Percentiles rank a stretch among this genome's conserved stretches.
phyloP scores from a whole-genome alignment of 345 rosid species.

The Cardamine occulta region DNA sequence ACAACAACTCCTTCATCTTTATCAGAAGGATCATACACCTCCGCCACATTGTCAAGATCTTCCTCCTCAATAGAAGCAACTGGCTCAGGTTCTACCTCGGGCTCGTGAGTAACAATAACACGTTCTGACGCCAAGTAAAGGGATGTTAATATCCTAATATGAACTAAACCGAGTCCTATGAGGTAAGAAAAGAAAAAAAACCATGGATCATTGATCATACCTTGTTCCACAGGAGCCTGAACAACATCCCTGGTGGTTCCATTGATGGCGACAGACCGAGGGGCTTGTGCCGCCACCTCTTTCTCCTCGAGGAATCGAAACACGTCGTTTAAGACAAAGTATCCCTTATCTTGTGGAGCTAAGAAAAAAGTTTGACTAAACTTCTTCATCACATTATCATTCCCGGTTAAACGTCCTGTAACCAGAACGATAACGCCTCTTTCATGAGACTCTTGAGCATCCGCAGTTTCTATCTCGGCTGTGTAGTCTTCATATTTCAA shows the following conservation, averaged over 20 bases:
- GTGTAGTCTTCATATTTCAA: conserved; percentile 60
- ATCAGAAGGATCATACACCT: conserved; percentile 53
- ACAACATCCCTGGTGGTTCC: conserved; percentile 47
- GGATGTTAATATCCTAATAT: neutral
- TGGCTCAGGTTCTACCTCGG: conserved; percentile 39
- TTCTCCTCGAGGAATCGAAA: conserved; percentile 78
- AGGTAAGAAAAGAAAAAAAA: neutral
- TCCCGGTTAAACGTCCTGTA: conserved; percentile 82
- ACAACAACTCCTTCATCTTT: conserved; percentile 52
- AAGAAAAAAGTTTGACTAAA: conserved; percentile 89
- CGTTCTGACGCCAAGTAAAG: conserved; percentile 29
- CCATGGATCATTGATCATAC: conserved; percentile 33
- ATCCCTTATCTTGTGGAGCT: conserved; percentile 91
- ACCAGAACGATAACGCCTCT: conserved; percentile 83
- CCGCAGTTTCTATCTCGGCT: conserved; percentile 91
- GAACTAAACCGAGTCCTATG: neutral
- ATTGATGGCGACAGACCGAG: conserved; percentile 43
- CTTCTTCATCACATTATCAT: conserved; percentile 71
- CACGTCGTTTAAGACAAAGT: conserved; percentile 86
- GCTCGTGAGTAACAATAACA: conserved; percentile 34
- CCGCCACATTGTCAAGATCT: conserved; percentile 43
- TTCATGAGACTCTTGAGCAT: conserved; percentile 75
- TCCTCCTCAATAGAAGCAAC: conserved; percentile 44
- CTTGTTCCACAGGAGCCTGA: conserved; percentile 51
- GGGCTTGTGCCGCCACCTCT: conserved; percentile 45